These are phyloP conservation scores for Penicillium sp. DNA, from an alignment of 2,329 filamentous ascomycete genomes.

Conservation along the genomic window DNA sequence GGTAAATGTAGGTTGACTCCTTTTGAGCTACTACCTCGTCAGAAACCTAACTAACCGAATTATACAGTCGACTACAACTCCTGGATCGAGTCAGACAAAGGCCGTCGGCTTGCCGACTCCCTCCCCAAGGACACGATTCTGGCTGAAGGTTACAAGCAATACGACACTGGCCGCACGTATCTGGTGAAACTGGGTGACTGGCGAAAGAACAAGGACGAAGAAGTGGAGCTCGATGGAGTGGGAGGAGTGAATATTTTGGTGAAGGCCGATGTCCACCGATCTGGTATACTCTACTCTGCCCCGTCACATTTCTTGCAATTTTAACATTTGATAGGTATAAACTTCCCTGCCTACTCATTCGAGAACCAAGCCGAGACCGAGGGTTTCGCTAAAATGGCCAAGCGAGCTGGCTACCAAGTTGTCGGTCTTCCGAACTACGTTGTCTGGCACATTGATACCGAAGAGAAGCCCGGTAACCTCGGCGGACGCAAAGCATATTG, in stretches of 20 bases:
- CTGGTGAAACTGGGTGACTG: conserved; percentile 91
- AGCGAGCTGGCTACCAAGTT: conserved; percentile 88
- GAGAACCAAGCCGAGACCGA: conserved; percentile 99
- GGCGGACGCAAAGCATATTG: conserved; percentile 38
- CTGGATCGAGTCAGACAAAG: conserved; percentile 91
- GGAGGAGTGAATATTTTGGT: conserved; percentile 97
- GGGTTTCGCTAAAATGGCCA: conserved; percentile 98
- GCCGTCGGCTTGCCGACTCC: conserved; percentile 65
- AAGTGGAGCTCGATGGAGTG: conserved; percentile 90
- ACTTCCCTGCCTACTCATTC: conserved; percentile 94
- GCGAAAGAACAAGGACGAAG: conserved; percentile 84
- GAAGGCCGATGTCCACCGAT: conserved; percentile 94
- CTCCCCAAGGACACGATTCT: conserved; percentile 78
- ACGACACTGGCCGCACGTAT: conserved; percentile 82
- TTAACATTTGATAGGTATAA: conserved; percentile 66
- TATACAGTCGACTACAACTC: conserved; percentile 91
- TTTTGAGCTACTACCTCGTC: not conserved
- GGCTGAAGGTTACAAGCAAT: conserved; percentile 94
- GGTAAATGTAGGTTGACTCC: conserved; percentile 70
- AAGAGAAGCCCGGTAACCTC: conserved; percentile 82
- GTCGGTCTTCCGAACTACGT: conserved; percentile 94
- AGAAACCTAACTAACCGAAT: not conserved
- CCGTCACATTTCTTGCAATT: not conserved
- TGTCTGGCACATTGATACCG: conserved; percentile 97
- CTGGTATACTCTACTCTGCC: conserved; percentile 55